Percentiles rank a stretch among this genome's conserved stretches.
Conservation (phyloP, 192 early-diverging fungal species). For the Umbelopsis ramanniana region DNA sequence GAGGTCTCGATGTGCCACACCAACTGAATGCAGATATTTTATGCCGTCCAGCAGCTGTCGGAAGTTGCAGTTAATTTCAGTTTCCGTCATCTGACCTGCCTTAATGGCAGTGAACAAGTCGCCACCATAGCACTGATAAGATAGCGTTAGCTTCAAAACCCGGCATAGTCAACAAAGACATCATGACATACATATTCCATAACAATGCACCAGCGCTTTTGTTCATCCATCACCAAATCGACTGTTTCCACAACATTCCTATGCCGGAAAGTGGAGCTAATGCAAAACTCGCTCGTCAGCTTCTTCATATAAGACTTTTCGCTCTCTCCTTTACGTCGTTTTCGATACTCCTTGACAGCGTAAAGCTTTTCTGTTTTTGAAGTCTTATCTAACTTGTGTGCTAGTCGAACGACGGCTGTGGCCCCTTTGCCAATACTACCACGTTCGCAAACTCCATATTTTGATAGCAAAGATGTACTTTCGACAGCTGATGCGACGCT, state of each 20-base stretch:
- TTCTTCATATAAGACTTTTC: conserved; percentile 97
- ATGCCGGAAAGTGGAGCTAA: conserved; percentile 89
- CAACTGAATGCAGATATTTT: conserved; percentile 89
- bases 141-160: not conserved
- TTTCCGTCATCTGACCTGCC: conserved; percentile 72
- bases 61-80: conserved; percentile 91
- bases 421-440: conserved; percentile 87
- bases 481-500: conserved; percentile 1
- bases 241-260: conserved; percentile 91
- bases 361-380: conserved; percentile 66
- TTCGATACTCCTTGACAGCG: conserved; percentile 93
- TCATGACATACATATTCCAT: conserved; percentile 61
- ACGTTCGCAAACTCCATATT: conserved; percentile 57
- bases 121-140: conserved; percentile 86
- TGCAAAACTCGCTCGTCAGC: conserved; percentile 93
- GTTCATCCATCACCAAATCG: conserved; percentile 95
- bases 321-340: conserved; percentile 78
- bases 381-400: conserved; percentile 71
- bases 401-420: conserved; percentile 89
- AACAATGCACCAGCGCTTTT: conserved; percentile 79
- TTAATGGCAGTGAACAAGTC: conserved; percentile 86
- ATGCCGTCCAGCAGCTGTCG: conserved; percentile 90
- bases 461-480: conserved; percentile 1
- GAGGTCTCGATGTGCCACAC: conserved; percentile 93
- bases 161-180: not conserved